Conservation (phyloP, 495 filamentous ascomycete species). For the Pseudevernia furfuracea region DNA sequence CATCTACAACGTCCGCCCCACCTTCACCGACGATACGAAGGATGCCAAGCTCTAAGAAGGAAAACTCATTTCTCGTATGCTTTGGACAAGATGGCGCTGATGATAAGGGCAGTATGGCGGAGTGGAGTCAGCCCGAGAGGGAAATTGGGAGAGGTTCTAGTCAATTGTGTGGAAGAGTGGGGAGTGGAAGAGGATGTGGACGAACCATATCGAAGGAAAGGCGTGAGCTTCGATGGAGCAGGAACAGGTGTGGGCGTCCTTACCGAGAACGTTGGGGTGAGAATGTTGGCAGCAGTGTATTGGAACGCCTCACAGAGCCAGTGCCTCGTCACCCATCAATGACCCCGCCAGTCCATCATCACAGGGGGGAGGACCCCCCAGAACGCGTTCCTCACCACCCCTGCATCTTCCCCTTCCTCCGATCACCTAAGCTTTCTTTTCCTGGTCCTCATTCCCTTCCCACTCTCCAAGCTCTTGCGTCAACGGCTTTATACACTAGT, state of each 20-base stretch:
- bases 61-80: conserved; percentile 30
- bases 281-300: conserved; percentile 10
- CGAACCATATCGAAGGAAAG: conserved; percentile 25
- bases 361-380: not conserved
- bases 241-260: conserved; percentile 33
- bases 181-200: conserved; percentile 30
- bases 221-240: conserved; percentile 36
- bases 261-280: conserved; percentile 5
- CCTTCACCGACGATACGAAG: conserved; percentile 34
- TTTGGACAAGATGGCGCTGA: not conserved
- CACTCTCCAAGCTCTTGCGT: no score
- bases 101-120: conserved; percentile 15
- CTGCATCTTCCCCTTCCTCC: no score
- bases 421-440: no score
- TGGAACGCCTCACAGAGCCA: not conserved
- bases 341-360: not conserved
- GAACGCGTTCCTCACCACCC: not conserved
- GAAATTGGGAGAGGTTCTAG: conserved; percentile 36
- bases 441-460: no score
- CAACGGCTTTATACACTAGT: no score
- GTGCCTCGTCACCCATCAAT: not conserved
- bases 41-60: conserved; percentile 35
- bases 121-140: conserved; percentile 38
- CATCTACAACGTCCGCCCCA: conserved; percentile 40
- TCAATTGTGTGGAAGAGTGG: conserved; percentile 46